A percentile compares a stretch with the other conserved stretches of the same genome.
These are phyloP conservation scores for Rozella allomycis DNA, from an alignment of 371 early-diverging fungal genomes.

Conservation along the genomic window DNA sequence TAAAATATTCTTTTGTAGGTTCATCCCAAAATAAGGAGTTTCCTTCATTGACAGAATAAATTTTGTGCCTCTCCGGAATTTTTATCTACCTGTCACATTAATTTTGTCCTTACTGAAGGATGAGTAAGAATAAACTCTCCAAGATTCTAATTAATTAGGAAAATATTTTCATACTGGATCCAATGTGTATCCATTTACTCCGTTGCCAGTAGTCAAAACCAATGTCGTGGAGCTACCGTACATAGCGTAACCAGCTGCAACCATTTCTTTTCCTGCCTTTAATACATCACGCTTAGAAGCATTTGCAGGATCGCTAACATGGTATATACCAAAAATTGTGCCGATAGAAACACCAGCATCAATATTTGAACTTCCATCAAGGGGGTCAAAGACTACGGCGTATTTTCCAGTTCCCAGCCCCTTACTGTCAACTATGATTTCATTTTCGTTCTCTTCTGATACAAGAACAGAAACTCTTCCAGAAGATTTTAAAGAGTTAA, in stretches of 20 bases:
- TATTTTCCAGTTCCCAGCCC: conserved; percentile 63
- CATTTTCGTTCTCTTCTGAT: conserved; percentile 87
- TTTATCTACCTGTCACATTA: conserved; percentile 21
- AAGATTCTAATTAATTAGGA: conserved; percentile 23
- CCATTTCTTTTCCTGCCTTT: conserved; percentile 74
- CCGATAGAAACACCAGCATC: conserved; percentile 94
- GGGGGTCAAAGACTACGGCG: conserved; percentile 88
- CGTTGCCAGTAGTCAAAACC: conserved; percentile 54
- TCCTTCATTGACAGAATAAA: conserved; percentile 94
- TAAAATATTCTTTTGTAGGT: conserved; percentile 68
- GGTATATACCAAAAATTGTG: conserved; percentile 93
- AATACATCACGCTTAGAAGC: conserved; percentile 41
- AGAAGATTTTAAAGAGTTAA: conserved; percentile 71
- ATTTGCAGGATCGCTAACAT: conserved; percentile 23
- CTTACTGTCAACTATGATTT: conserved; percentile 53
- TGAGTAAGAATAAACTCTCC: conserved; percentile 95
- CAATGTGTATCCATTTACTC: conserved; percentile 86
- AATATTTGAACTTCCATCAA: conserved; percentile 90
- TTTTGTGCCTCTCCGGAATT: conserved; percentile 68
- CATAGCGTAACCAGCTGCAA: conserved; percentile 91
- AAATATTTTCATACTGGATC: conserved; percentile 39
- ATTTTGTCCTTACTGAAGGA: conserved; percentile 32
- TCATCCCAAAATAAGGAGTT: conserved; percentile 79
- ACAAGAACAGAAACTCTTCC: conserved; percentile 79
- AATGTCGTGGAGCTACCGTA: conserved; percentile 58